Evolutionary conservation across 140 eudicot genomes (phyloP).

Genomic region (Stevia rebaudiana): DNA sequence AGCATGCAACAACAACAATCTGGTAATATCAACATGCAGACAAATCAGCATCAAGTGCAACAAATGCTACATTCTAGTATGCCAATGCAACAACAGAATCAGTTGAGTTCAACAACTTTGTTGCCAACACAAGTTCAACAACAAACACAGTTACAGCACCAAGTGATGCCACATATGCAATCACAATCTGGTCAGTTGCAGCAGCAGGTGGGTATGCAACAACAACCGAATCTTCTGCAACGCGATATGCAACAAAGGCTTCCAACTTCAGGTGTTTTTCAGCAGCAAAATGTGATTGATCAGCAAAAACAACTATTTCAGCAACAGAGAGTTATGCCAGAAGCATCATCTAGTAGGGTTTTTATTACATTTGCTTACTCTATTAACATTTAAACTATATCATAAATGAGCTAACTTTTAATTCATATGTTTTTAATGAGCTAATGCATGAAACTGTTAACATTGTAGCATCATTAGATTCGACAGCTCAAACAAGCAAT

Average conservation of each 20-base stretch:
- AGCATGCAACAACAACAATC: conserved; percentile 79
- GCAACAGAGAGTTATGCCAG: conserved; percentile 64
- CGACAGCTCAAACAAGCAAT: conserved; percentile 75
- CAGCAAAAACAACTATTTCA: conserved; percentile 82
- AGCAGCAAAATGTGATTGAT: conserved; percentile 62
- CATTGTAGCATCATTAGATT: conserved; percentile 72
- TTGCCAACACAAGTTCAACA: conserved; percentile 63
- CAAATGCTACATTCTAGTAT: conserved; percentile 66
- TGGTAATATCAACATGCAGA: conserved; percentile 57
- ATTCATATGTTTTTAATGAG: not conserved
- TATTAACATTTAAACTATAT: not conserved
- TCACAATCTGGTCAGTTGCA: conserved; percentile 70
- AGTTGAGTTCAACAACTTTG: conserved; percentile 43
- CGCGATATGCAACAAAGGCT: conserved; percentile 85
- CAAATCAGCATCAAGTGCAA: conserved; percentile 55
- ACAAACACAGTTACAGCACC: conserved; percentile 73
- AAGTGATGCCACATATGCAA: conserved; percentile 74
- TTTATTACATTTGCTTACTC: not conserved
- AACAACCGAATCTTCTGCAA: conserved; percentile 54
- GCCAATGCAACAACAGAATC: conserved; percentile 66
- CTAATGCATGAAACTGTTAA: conserved; percentile 11
- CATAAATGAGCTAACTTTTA: conserved; percentile 14
- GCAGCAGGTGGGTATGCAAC: conserved; percentile 63
- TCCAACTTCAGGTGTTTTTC: conserved; percentile 58
- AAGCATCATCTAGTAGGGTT: conserved; percentile 69